Percentiles rank a stretch among this genome's conserved stretches.
These are phyloP conservation scores for Diaporthe aspalathi DNA, from an alignment of 2,329 filamentous ascomycete genomes.

Conservation along the genomic window DNA sequence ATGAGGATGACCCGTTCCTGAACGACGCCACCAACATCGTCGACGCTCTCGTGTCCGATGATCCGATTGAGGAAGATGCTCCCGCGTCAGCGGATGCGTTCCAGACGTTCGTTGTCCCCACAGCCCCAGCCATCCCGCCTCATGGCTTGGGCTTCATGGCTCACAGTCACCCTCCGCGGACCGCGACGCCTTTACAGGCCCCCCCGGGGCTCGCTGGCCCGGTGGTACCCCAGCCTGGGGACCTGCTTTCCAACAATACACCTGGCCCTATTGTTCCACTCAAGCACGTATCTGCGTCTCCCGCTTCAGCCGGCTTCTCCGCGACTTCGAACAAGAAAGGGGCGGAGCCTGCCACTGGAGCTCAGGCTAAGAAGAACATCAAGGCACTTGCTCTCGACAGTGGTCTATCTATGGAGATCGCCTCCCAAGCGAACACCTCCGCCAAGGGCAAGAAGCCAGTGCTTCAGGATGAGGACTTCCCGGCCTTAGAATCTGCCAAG, in stretches of 20 bases:
- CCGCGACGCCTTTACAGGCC: slow-evolving; percentile 37
- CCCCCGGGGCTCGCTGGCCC: slow-evolving; percentile 39
- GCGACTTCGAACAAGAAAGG: slow-evolving; percentile 41
- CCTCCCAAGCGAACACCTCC: slow-evolving; percentile 49
- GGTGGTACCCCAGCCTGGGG: slow-evolving; percentile 29
- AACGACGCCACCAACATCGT: slow-evolving; percentile 73
- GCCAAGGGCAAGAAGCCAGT: slow-evolving; percentile 48
- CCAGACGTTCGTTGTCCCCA: slow-evolving; percentile 18
- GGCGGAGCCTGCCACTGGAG: slow-evolving; percentile 38
- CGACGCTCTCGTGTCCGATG: slow-evolving; percentile 76
- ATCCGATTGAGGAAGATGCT: slow-evolving; percentile 46
- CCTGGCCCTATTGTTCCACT: slow-evolving; percentile 48
- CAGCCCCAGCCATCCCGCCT: slow-evolving; percentile 32
- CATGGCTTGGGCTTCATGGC: slow-evolving; percentile 38
- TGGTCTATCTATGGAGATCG: slow-evolving; percentile 60
- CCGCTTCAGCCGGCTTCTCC: slow-evolving; percentile 42
- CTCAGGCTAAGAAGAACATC: slow-evolving; percentile 46
- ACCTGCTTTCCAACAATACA: slow-evolving; percentile 37
- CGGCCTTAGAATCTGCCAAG: slow-evolving; percentile 64
- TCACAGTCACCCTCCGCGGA: slow-evolving; percentile 38
- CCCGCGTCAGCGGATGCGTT: slow-evolving; percentile 4
- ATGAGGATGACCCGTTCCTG: slow-evolving; percentile 70
- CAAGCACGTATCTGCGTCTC: slow-evolving; percentile 45
- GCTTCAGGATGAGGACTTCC: slow-evolving; percentile 73
- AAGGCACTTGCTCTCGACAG: slow-evolving; percentile 59